Evolutionary conservation across 768 basidiomycete genomes (phyloP), one percentile per base, ranked within the genome.

Genomic region (Cubamyces sp.): DNA sequence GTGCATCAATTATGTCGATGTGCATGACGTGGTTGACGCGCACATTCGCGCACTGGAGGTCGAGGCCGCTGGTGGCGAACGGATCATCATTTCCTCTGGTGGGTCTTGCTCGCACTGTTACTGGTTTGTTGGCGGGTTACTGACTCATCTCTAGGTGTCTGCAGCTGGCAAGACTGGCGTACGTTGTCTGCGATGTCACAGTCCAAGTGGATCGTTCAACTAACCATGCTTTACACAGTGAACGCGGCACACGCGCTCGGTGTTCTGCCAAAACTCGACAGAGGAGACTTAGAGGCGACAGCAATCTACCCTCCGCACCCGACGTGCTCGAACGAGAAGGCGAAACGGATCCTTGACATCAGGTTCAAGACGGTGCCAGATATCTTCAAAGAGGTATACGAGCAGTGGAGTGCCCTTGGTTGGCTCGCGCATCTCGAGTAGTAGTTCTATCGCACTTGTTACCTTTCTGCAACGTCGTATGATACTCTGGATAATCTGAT

Each of bases 331-430:
- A 40, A 41, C 39, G 56, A 39, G 39, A 84, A 84, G 66, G 75
- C 71, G 6, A 66, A 69, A 37, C 73, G 71, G 34, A 69, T 83
- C 1, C 70, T 84, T 4, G 80, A 80, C 3, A 54, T 83, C 18
- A 75, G 74, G 58, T 83, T 78, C 54, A 74, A 73, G 9, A 74
- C 74, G 2, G 75, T 76, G 26, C 75, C 74, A 58, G 76, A 81
- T 64, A 74, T 75, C 5, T 69, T 78, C 6, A 73, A 54, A 50
- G 83, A 81, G 58, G 73, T 73, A 2, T 54, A 82, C 34, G 73
- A 69, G 5, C 78, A 83, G 56, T 83, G 77, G 48, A 76, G 77
- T 61, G 68, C 64, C 14, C 74, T 76, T 25, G 78, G 79, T 1
- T 82, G 64, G 57, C 30, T 60, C 43, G 37, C 37, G n/a, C 53